Percentiles rank a stretch among this genome's conserved stretches.
Conservation (phyloP, 139 green algal species). For the Axilococcus clingmanii region DNA sequence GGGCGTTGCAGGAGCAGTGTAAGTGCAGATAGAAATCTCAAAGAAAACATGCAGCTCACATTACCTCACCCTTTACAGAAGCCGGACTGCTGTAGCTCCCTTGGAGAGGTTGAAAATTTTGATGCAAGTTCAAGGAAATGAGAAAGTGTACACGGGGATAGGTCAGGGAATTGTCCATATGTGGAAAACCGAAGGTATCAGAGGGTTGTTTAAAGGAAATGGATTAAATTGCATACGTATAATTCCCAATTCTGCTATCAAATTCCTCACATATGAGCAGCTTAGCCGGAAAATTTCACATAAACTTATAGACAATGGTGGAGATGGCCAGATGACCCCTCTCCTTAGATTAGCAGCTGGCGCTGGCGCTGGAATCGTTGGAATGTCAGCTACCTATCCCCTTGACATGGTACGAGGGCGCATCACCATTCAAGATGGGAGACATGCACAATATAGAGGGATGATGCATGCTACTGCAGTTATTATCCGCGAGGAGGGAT, state of each 20-base stretch:
- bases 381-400: slow-evolving; percentile 93
- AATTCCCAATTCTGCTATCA: slow-evolving; percentile 94
- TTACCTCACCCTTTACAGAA: slow-evolving; percentile 42
- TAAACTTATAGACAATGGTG: slow-evolving; percentile 47
- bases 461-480: slow-evolving; percentile 74
- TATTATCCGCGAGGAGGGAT: slow-evolving; percentile 81
- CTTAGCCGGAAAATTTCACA: slow-evolving; percentile 47
- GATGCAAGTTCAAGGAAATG: slow-evolving; percentile 93
- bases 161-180: slow-evolving; percentile 81
- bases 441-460: slow-evolving; percentile 69
- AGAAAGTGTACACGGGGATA: slow-evolving; percentile 81
- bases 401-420: slow-evolving; percentile 89
- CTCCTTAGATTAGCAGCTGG: slow-evolving; percentile 74
- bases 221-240: slow-evolving; percentile 97
- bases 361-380: slow-evolving; percentile 89
- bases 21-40: slow-evolving; percentile 24
- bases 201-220: slow-evolving; percentile 94
- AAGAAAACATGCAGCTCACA: not conserved
- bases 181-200: slow-evolving; percentile 66
- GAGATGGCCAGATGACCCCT: slow-evolving; percentile 81
- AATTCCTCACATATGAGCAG: slow-evolving; percentile 97
- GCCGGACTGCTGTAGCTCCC: slow-evolving; percentile 93
- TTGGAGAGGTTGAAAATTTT: slow-evolving; percentile 93
- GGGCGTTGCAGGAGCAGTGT: slow-evolving; percentile 84
- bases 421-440: slow-evolving; percentile 40